Percentiles rank a stretch among this genome's conserved stretches.
These are phyloP conservation scores for Inosperma sp. DNA, from an alignment of 768 basidiomycete species.

Conservation along the genomic window DNA sequence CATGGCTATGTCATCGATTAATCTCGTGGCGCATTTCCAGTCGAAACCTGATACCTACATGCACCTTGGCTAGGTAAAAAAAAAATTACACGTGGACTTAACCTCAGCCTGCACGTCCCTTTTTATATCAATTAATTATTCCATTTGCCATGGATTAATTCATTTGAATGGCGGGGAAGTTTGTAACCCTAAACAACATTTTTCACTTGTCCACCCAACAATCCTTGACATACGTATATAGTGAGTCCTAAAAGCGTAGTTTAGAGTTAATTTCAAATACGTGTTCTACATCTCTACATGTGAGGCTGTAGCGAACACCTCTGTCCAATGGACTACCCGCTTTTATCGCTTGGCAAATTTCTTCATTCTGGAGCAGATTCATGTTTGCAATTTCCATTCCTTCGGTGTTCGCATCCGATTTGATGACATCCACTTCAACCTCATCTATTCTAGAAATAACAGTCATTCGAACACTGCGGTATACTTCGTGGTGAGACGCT, in stretches of 20 bases:
- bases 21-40: no score
- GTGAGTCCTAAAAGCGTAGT: constrained; percentile 5
- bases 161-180: no score
- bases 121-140: no score
- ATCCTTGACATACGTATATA: constrained; percentile 2
- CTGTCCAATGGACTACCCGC: constrained; percentile 54
- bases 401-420: constrained; percentile 22
- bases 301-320: constrained; percentile 70
- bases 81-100: no score
- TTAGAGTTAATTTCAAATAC: constrained; percentile 33
- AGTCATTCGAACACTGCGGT: neutral
- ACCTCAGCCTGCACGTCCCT: no score
- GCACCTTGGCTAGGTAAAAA: no score
- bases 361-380: constrained; percentile 42
- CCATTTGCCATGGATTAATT: no score
- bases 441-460: constrained; percentile 50
- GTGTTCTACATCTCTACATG: constrained; percentile 77
- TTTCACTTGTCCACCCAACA: no score
- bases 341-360: constrained; percentile 34
- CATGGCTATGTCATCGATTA: no score
- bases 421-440: constrained; percentile 45
- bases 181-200: no score
- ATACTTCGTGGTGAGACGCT: constrained; percentile 4
- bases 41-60: no score
- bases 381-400: constrained; percentile 52